Evolutionary conservation across 352 stramenopile species (phyloP).

Genomic region (Phytopythium vexans): DNA sequence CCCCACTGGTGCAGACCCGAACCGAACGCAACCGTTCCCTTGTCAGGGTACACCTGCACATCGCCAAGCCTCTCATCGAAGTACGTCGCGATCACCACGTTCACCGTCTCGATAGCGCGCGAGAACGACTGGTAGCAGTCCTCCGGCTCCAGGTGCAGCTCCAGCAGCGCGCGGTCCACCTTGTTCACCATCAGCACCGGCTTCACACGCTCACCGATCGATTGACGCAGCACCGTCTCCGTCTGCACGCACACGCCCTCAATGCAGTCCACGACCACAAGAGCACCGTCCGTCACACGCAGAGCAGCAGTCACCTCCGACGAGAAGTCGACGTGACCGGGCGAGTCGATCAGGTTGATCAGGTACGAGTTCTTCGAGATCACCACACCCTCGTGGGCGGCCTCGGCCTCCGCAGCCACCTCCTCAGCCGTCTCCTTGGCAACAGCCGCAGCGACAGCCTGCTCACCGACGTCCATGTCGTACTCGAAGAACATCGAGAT

Average conservation of each 20-base stretch:
- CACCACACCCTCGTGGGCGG: too few relatives aligned
- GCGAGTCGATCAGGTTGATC: constrained; percentile 99
- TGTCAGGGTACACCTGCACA: constrained; percentile 97
- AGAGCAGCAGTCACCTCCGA: constrained; percentile 99
- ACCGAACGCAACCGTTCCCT: constrained; percentile 98
- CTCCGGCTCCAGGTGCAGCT: constrained; percentile 98
- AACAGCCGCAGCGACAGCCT: constrained; percentile 62
- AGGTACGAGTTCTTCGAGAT: constrained; percentile 98
- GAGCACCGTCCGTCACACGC: constrained; percentile 98
- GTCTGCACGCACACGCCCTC: constrained; percentile 99
- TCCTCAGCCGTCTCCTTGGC: constrained; percentile 52
- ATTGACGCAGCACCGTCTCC: constrained; percentile 98
- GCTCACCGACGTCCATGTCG: constrained; percentile 94
- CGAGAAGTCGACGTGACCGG: constrained; percentile 99
- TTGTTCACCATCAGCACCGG: constrained; percentile 99
- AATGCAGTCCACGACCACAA: constrained; percentile 99
- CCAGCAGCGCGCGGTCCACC: constrained; percentile 97
- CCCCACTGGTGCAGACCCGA: constrained; percentile 99
- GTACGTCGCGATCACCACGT: constrained; percentile 99
- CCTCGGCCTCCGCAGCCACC: constrained; percentile 18
- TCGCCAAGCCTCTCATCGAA: constrained; percentile 97
- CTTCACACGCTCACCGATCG: constrained; percentile 97
- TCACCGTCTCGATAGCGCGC: constrained; percentile 98
- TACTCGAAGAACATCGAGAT: constrained; percentile 99
- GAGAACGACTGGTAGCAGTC: constrained; percentile 99